Evolutionary conservation across 495 filamentous ascomycete genomes (phyloP).

Genomic region (Terfezia claveryi): DNA sequence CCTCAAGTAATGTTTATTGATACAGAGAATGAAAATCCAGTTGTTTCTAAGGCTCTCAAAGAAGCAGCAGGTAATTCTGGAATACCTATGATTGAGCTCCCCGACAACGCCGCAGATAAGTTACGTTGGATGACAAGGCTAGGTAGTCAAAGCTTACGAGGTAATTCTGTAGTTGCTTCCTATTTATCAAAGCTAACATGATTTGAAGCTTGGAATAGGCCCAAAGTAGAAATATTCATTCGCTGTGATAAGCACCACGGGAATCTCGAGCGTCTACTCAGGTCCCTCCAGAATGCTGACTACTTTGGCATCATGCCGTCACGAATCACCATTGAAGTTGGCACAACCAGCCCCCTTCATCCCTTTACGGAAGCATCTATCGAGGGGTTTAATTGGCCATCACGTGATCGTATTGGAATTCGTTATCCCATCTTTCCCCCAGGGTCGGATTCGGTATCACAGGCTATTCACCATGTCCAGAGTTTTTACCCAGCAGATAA

Average conservation of each 20-base stretch:
- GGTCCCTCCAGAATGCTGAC: slow-evolving; percentile 37
- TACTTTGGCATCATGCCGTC: slow-evolving; percentile 23
- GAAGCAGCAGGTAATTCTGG: slow-evolving; percentile 22
- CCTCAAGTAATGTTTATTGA: slow-evolving; percentile 31
- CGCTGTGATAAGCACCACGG: slow-evolving; percentile 35
- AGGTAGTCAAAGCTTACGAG: slow-evolving; percentile 34
- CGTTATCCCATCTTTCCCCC: slow-evolving; percentile 22
- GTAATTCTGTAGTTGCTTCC: slow-evolving; percentile 15
- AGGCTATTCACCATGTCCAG: slow-evolving; percentile 36
- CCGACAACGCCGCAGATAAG: slow-evolving; percentile 27
- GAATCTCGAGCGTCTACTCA: slow-evolving; percentile 36
- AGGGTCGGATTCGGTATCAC: slow-evolving; percentile 18
- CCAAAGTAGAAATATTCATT: slow-evolving; percentile 39
- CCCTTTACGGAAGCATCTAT: slow-evolving; percentile 29
- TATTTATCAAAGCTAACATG: not conserved
- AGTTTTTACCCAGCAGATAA: slow-evolving; percentile 37
- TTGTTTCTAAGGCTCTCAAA: slow-evolving; percentile 29
- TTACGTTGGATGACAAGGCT: slow-evolving; percentile 43
- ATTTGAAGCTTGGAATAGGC: slow-evolving; percentile 30
- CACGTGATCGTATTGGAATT: slow-evolving; percentile 30
- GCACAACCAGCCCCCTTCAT: slow-evolving; percentile 34
- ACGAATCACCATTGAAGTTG: slow-evolving; percentile 32
- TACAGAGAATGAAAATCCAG: slow-evolving; percentile 24
- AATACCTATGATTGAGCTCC: slow-evolving; percentile 32
- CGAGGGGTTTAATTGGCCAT: slow-evolving; percentile 31